Conservation (phyloP, 352 stramenopile species). For the Detonula confervacea region DNA sequence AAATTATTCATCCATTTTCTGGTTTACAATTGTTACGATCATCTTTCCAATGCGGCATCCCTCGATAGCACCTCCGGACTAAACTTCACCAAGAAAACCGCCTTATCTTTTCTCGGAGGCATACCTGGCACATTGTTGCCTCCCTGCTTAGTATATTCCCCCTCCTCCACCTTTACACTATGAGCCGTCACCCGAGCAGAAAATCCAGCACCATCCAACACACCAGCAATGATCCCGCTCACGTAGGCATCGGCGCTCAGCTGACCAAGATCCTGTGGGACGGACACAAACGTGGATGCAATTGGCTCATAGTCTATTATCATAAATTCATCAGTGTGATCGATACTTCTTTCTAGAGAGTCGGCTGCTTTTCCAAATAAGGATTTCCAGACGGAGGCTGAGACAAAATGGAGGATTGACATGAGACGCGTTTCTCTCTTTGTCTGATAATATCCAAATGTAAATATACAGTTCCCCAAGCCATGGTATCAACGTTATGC, state of each 20-base stretch:
- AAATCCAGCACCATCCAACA: constrained; percentile 85
- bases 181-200: constrained; percentile 79
- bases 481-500: no score
- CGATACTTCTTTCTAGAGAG: constrained; percentile 94
- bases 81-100: constrained; percentile 87
- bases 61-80: constrained; percentile 73
- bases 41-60: constrained; percentile 78
- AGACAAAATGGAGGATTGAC: constrained; percentile 90
- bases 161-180: constrained; percentile 77
- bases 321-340: constrained; percentile 99
- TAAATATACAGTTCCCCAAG: not conserved
- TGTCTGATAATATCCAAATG: constrained; percentile 54
- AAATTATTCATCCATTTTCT: no score
- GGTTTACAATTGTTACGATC: constrained; percentile 11
- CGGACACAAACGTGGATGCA: constrained; percentile 93
- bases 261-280: constrained; percentile 93
- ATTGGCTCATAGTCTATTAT: constrained; percentile 88
- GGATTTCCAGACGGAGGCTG: constrained; percentile 93
- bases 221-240: constrained; percentile 91
- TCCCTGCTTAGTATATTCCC: constrained; percentile 44
- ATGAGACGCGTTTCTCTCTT: constrained; percentile 83
- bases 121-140: constrained; percentile 35
- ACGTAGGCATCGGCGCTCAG: constrained; percentile 97
- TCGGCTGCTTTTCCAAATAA: constrained; percentile 97
- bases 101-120: constrained; percentile 76